Percentiles rank a stretch among this genome's conserved stretches.
Conservation (phyloP, 805 yeast species). For the Tetrapisispora taiwanensis region DNA sequence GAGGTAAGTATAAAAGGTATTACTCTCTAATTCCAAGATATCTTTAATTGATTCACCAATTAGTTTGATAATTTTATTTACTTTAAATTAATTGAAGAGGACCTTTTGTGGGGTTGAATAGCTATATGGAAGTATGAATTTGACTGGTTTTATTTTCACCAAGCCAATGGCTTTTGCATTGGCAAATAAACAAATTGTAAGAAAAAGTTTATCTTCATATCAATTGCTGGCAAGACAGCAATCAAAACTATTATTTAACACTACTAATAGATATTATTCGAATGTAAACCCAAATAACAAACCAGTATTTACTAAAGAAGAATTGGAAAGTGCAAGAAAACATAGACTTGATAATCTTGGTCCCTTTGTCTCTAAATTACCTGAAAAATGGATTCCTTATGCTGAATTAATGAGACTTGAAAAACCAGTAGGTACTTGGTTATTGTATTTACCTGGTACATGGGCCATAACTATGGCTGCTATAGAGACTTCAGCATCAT, state of each 20-base stretch:
- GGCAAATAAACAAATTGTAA: not conserved
- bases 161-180: not conserved
- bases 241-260: not conserved
- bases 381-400: constrained; percentile 71
- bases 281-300: not conserved
- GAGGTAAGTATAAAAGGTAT: no score
- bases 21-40: no score
- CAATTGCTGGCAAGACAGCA: not conserved
- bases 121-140: not conserved
- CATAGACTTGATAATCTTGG: constrained; percentile 42
- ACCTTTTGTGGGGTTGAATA: no score
- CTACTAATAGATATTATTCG: not conserved
- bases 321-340: constrained; percentile 34
- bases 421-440: constrained; percentile 91
- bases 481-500: constrained; percentile 47
- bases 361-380: constrained; percentile 50
- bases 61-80: no score
- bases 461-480: constrained; percentile 95
- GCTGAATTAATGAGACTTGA: constrained; percentile 88
- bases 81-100: no score
- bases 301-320: constrained; percentile 18
- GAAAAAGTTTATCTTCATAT: not conserved
- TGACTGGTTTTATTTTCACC: not conserved
- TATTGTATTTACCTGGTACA: constrained; percentile 72
- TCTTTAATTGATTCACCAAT: no score